A percentile compares a stretch with the other conserved stretches of the same genome.
Conservation (phyloP, 2,329 filamentous ascomycete genomes). For the Aspergillus phoenicis region DNA sequence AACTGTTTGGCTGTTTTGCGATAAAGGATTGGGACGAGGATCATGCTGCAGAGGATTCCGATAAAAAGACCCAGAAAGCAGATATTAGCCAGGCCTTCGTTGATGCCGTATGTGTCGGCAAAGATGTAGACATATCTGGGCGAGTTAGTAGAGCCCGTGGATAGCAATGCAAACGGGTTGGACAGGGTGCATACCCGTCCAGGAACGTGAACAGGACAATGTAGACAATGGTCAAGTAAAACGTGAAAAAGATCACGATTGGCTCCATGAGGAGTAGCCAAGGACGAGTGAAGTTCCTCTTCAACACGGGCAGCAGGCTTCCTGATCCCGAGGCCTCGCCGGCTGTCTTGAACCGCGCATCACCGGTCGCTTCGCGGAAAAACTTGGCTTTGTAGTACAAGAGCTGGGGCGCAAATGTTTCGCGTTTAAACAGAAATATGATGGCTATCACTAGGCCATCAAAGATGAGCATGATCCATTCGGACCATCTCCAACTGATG, state of each 20-base stretch:
- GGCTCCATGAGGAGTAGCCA: slow-evolving; percentile 27
- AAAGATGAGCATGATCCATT: slow-evolving; percentile 49
- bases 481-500: slow-evolving; percentile 42
- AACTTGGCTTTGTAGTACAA: slow-evolving; percentile 47
- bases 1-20: slow-evolving; percentile 42
- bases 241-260: slow-evolving; percentile 26
- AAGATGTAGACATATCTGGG: slow-evolving; percentile 53
- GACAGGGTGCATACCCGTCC: slow-evolving; percentile 35
- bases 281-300: slow-evolving; percentile 4
- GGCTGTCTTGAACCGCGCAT: slow-evolving; percentile 50
- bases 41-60: slow-evolving; percentile 38
- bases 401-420: slow-evolving; percentile 52
- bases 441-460: slow-evolving; percentile 36
- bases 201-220: slow-evolving; percentile 38
- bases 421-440: slow-evolving; percentile 50
- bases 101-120: slow-evolving; percentile 51
- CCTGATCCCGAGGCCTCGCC: slow-evolving; percentile 36
- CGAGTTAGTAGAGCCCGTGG: not conserved
- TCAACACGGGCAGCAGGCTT: not conserved
- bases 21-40: slow-evolving; percentile 51
- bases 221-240: slow-evolving; percentile 35
- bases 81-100: slow-evolving; percentile 48
- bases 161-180: not conserved
- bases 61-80: slow-evolving; percentile 53
- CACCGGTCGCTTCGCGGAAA: slow-evolving; percentile 43